These are phyloP conservation scores for Boletus huronensis DNA, from an alignment of 768 basidiomycete genomes.

Conservation along the genomic window DNA sequence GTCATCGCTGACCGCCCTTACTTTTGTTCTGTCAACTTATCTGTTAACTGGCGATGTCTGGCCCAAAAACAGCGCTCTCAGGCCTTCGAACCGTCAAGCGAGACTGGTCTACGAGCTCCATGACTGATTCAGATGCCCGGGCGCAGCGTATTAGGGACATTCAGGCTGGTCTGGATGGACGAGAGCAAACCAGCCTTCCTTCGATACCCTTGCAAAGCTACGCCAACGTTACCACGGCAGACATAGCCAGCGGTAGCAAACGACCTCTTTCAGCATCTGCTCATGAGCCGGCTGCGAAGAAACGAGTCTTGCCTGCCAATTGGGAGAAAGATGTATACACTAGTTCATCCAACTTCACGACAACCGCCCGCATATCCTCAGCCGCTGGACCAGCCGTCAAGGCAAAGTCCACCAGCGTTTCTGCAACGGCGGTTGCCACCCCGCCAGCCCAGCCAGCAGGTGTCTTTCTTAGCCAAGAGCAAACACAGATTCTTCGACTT, in stretches of 20 bases:
- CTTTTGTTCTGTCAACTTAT: not conserved
- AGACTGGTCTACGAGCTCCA: slow-evolving; percentile 56
- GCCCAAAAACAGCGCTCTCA: slow-evolving; percentile 42
- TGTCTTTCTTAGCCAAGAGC: slow-evolving; percentile 79
- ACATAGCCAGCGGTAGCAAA: slow-evolving; percentile 32
- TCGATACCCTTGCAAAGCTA: slow-evolving; percentile 10
- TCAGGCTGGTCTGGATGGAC: slow-evolving; percentile 52
- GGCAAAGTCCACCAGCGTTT: slow-evolving; percentile 3
- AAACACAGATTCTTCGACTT: slow-evolving; percentile 76
- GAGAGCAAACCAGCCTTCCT: slow-evolving; percentile 26
- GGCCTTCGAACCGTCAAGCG: slow-evolving; percentile 60
- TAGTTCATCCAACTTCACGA: slow-evolving; percentile 34
- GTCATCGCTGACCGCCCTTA: not conserved
- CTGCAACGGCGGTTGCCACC: slow-evolving; percentile 2
- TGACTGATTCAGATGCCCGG: slow-evolving; percentile 22
- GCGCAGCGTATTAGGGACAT: slow-evolving; percentile 53
- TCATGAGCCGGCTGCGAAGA: slow-evolving; percentile 41
- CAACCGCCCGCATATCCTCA: slow-evolving; percentile 11
- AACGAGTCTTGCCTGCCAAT: slow-evolving; percentile 51
- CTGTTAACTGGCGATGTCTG: slow-evolving; percentile 20
- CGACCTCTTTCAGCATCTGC: slow-evolving; percentile 25
- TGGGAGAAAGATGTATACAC: slow-evolving; percentile 42
- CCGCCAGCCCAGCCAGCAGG: slow-evolving; percentile 29
- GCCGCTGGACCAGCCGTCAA: slow-evolving; percentile 7
- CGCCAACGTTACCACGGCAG: slow-evolving; percentile 12